phyloP scores from a whole-genome alignment of 2,329 filamentous ascomycete species.

The Epichloe sp. region DNA sequence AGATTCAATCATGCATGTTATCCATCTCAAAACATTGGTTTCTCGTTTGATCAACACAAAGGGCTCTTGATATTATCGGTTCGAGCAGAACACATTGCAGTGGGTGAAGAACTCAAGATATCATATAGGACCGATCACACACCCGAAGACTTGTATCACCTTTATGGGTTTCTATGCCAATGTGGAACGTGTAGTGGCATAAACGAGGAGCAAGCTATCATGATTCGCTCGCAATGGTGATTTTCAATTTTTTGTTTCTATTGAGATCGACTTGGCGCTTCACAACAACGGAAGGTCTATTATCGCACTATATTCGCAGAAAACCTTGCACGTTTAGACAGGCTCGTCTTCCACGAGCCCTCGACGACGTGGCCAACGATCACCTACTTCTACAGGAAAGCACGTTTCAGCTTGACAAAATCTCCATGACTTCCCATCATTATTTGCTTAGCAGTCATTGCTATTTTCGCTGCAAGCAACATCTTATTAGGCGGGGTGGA shows the following conservation, averaged over 20 bases:
- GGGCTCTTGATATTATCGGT: slow-evolving; percentile 29
- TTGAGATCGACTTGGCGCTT: no score
- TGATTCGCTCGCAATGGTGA: not conserved
- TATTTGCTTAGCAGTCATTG: no score
- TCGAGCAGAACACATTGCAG: slow-evolving; percentile 18
- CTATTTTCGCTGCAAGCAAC: no score
- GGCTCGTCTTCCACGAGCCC: no score
- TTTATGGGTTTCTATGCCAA: slow-evolving; percentile 39
- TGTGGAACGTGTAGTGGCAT: slow-evolving; percentile 32
- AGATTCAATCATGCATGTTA: slow-evolving; percentile 47
- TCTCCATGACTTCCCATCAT: no score
- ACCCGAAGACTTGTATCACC: slow-evolving; percentile 24
- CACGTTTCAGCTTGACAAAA: no score
- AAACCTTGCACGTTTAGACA: no score
- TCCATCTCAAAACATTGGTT: slow-evolving; percentile 29
- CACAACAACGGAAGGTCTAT: no score
- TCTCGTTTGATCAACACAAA: slow-evolving; percentile 23
- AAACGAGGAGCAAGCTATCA: slow-evolving; percentile 4
- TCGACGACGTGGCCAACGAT: no score
- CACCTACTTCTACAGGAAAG: no score
- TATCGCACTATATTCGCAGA: no score
- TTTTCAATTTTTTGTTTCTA: not conserved
- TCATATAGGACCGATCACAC: slow-evolving; percentile 27
- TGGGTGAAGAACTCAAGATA: slow-evolving; percentile 38
- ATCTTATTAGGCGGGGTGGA: no score